phyloP scores from a whole-genome alignment of 345 rosid genomes.

The Brassica incana region DNA sequence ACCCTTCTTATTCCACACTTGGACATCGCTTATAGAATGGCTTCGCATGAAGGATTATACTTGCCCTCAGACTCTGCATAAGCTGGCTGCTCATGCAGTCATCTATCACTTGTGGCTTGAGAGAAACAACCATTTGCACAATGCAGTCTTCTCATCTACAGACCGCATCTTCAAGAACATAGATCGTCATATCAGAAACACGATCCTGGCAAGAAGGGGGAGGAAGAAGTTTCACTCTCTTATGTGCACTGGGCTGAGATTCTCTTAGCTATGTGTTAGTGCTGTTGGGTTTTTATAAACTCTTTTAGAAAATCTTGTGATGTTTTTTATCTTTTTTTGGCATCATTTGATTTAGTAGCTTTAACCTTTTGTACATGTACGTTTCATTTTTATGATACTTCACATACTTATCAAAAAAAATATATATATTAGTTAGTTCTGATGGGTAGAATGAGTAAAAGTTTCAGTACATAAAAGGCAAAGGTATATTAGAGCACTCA shows the following conservation, averaged over 20 bases:
- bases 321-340: background rate
- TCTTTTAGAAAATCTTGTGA: background rate
- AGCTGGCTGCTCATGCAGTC: background rate
- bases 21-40: background rate
- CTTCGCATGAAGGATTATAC: background rate
- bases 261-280: background rate
- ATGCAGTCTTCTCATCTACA: background rate
- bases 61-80: background rate
- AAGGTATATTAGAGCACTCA: conserved; percentile 1
- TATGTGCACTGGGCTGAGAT: background rate
- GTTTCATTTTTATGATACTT: background rate
- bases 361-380: background rate
- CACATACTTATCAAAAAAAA: background rate
- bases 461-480: background rate
- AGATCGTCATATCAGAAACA: background rate
- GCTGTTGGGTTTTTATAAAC: background rate
- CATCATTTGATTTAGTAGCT: background rate
- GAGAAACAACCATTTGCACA: background rate
- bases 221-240: background rate
- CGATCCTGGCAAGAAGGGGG: background rate
- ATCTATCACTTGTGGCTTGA: background rate
- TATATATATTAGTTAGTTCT: background rate
- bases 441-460: background rate
- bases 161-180: background rate
- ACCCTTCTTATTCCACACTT: background rate